phyloP scores from a whole-genome alignment of 371 early-diverging fungal genomes.

The Fennellomyces sp. region DNA sequence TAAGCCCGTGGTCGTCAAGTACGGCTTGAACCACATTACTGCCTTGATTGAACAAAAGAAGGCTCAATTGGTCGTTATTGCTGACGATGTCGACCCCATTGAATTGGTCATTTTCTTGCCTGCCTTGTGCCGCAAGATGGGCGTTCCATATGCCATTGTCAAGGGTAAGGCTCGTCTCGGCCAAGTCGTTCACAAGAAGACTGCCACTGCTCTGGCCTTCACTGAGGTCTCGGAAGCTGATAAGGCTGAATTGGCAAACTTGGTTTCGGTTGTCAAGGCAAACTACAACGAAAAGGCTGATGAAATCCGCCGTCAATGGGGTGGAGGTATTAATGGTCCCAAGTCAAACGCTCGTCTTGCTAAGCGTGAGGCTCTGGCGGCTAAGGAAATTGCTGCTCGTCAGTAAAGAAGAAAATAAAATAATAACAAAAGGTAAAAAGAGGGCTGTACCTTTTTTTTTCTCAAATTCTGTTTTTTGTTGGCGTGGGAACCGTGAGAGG shows the following conservation, averaged over 20 bases:
- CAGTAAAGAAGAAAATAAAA: slow-evolving; percentile 27
- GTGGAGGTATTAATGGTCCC: slow-evolving; percentile 96
- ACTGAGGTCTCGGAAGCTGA: slow-evolving; percentile 96
- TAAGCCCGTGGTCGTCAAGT: slow-evolving; percentile 97
- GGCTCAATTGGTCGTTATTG: slow-evolving; percentile 98
- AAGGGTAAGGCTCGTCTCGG: slow-evolving; percentile 99
- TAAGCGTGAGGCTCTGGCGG: slow-evolving; percentile 78
- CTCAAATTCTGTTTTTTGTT: slow-evolving; percentile 1
- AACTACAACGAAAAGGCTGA: slow-evolving; percentile 95
- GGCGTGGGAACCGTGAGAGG: no score
- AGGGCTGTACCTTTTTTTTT: no score
- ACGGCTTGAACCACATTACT: slow-evolving; percentile 99
- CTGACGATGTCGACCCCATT: slow-evolving; percentile 99
- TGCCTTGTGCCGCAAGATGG: slow-evolving; percentile 99
- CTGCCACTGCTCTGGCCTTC: slow-evolving; percentile 96
- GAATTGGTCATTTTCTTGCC: slow-evolving; percentile 99
- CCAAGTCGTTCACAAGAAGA: slow-evolving; percentile 99
- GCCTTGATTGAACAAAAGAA: slow-evolving; percentile 98
- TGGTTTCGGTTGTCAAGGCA: slow-evolving; percentile 91
- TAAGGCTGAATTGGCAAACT: slow-evolving; percentile 87
- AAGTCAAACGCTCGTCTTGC: slow-evolving; percentile 86
- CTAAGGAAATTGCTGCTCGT: slow-evolving; percentile 66
- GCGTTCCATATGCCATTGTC: slow-evolving; percentile 99
- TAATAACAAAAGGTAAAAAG: no score
- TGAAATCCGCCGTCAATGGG: slow-evolving; percentile 91